Evolutionary conservation across 306 rosid species (phyloP), one percentile per base, ranked within the genome.

Genomic region (Psophocarpus tetragonolobus): DNA sequence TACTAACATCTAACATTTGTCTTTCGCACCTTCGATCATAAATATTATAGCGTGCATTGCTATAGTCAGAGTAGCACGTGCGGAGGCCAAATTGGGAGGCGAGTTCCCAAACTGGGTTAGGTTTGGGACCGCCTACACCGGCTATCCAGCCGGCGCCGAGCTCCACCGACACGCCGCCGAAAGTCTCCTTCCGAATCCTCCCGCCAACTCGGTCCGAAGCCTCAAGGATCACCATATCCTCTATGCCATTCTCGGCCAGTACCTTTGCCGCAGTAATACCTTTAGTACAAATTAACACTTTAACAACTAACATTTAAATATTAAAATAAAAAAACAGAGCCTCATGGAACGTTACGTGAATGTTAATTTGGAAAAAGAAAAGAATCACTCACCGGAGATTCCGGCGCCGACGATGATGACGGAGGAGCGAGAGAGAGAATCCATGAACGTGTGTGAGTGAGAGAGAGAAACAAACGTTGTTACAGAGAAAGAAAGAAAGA

Each of bases 141-240:
- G 91, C 97, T 29, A 95, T 92, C 98, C 98, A 95, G n/a, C 98
- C 98, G 2, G 98, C 97, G 2, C 98, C 98, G 13, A 92, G 97
- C 80, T 95, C 98, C 68, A 86, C 98, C 77, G 96, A 72, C 67
- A 95, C 87, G 11, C 92, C 97, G 1, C 97, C 97, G 71, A 95
- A 95, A 44, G 74, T 42, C 66, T 95, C 93, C 72, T 91, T 95
- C 6, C 91, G 84, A 67, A 95, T 88, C 86, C 98, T 91, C 5
- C 98, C 97, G 30, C 98, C 98, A 50, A 95, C 90, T 44, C 97
- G 91, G 83, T 92, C 96, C 1, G 98, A 92, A 0, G 98, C 98
- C 81, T 95, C 98, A 0, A 95, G 87, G 17, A 95, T 91, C 84
- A 91, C 65, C 32, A 95, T 4, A 83, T 95, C 97, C 27, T 86